These are phyloP conservation scores for Paramecium pentaurelia DNA, from an alignment of 73 alveolate species.

Conservation along the genomic window DNA sequence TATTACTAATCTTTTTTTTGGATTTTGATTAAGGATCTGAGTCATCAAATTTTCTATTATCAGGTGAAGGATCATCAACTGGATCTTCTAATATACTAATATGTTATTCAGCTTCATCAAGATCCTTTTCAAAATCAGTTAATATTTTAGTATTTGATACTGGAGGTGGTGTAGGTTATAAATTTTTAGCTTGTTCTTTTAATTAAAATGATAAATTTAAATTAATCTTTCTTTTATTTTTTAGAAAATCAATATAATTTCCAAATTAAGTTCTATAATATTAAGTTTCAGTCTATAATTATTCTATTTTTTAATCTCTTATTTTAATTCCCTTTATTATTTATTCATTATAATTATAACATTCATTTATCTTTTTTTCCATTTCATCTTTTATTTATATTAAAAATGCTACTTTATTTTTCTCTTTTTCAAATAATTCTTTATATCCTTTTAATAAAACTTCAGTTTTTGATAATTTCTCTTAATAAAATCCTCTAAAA, in stretches of 20 bases:
- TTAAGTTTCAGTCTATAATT: not conserved
- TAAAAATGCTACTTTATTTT: not conserved
- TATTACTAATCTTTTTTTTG: not conserved
- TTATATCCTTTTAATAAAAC: constrained; percentile 19
- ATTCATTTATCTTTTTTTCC: not conserved
- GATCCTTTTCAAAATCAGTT: not conserved
- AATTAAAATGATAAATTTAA: constrained; percentile 1
- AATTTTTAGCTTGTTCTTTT: not conserved
- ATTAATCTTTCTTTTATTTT: constrained; percentile 28
- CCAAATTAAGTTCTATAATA: constrained; percentile 37
- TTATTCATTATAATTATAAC: not conserved
- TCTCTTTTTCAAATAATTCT: constrained; percentile 36
- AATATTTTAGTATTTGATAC: not conserved
- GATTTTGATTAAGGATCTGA: not conserved
- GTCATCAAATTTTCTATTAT: not conserved
- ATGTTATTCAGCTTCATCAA: not conserved
- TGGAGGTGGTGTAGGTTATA: not conserved
- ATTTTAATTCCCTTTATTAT: not conserved
- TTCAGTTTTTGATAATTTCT: not conserved
- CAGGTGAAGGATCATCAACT: not conserved
- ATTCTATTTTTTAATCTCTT: not conserved
- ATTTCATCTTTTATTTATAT: not conserved
- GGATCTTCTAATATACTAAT: not conserved
- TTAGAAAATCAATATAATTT: not conserved
- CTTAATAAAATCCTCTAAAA: not conserved